Percentiles rank a stretch among this genome's conserved stretches.
Conservation (phyloP, 345 rosid genomes). For the Turnera subulata region DNA sequence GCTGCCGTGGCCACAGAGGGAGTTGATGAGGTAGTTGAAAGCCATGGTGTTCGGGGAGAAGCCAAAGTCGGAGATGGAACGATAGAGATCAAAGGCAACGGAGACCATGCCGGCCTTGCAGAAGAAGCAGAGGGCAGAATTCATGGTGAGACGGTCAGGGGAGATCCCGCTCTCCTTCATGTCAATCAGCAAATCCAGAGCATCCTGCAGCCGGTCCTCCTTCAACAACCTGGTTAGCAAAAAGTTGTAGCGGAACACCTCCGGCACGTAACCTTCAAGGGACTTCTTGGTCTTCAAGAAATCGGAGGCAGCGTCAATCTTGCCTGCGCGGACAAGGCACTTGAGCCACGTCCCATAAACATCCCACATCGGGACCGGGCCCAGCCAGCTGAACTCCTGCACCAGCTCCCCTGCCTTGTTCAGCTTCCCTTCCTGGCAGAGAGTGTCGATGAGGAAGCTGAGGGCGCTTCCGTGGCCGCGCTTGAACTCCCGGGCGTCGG, state of each 20-base stretch:
- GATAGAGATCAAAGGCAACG: slow-evolving; percentile 62
- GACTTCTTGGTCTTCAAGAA: slow-evolving; percentile 50
- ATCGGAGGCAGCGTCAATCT: slow-evolving; percentile 43
- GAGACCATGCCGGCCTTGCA: slow-evolving; percentile 83
- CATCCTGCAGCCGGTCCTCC: slow-evolving; percentile 54
- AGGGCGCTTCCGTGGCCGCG: slow-evolving; percentile 24
- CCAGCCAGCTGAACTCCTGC: slow-evolving; percentile 43
- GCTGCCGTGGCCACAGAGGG: slow-evolving; percentile 45
- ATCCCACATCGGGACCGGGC: slow-evolving; percentile 34
- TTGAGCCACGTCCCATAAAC: slow-evolving; percentile 61
- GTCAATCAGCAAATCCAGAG: slow-evolving; percentile 57
- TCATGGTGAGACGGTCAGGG: slow-evolving; percentile 57
- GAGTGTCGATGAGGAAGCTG: slow-evolving; percentile 42
- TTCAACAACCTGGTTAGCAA: slow-evolving; percentile 53
- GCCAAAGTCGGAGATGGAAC: slow-evolving; percentile 51
- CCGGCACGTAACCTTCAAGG: slow-evolving; percentile 51
- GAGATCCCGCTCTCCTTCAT: slow-evolving; percentile 53
- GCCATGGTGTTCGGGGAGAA: slow-evolving; percentile 48
- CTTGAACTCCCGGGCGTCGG: not conserved
- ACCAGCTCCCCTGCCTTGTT: slow-evolving; percentile 51
- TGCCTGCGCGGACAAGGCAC: slow-evolving; percentile 45
- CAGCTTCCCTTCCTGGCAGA: slow-evolving; percentile 41
- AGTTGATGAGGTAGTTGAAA: slow-evolving; percentile 60
- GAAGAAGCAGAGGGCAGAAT: slow-evolving; percentile 67
- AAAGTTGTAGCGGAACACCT: slow-evolving; percentile 48